Conservation (phyloP, 2,329 filamentous ascomycete genomes). For the Tolypocladium cylindrosporum region DNA sequence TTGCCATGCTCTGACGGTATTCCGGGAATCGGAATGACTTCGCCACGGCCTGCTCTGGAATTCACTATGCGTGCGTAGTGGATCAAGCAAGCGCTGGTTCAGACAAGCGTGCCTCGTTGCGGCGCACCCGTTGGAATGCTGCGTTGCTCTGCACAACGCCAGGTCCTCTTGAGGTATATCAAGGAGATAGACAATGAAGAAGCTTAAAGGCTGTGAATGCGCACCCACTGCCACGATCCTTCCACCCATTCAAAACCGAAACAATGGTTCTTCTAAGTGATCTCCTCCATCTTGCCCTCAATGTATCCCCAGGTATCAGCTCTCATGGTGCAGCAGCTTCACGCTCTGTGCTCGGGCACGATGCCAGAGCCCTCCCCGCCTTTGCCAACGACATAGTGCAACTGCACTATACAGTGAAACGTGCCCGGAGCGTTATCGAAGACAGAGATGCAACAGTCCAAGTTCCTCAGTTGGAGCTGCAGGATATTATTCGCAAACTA, state of each 20-base stretch:
- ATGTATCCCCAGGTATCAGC: slow-evolving; percentile 1
- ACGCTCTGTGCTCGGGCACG: neutral
- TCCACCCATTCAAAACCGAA: neutral
- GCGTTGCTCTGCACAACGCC: slow-evolving; percentile 20
- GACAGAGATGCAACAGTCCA: slow-evolving; percentile 12
- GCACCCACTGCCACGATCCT: slow-evolving; percentile 2
- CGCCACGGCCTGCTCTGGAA: neutral
- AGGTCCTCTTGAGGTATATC: slow-evolving; percentile 8
- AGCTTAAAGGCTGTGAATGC: neutral
- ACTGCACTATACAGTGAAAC: slow-evolving; percentile 8
- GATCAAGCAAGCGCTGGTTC: neutral
- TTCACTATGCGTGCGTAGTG: neutral
- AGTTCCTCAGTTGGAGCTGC: slow-evolving; percentile 12
- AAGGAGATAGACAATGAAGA: neutral
- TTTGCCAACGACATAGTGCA: slow-evolving; percentile 6
- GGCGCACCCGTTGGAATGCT: slow-evolving; percentile 19
- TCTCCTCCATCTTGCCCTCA: slow-evolving; percentile 6
- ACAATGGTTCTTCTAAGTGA: slow-evolving; percentile 10
- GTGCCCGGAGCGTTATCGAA: slow-evolving; percentile 15
- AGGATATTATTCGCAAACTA: slow-evolving; percentile 18
- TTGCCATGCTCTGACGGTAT: neutral
- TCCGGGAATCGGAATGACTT: neutral
- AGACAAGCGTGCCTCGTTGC: neutral
- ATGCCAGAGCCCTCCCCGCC: slow-evolving; percentile 1
- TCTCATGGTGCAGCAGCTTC: neutral